phyloP scores from a whole-genome alignment of 352 stramenopile species.

The Globisporangium parvum region DNA sequence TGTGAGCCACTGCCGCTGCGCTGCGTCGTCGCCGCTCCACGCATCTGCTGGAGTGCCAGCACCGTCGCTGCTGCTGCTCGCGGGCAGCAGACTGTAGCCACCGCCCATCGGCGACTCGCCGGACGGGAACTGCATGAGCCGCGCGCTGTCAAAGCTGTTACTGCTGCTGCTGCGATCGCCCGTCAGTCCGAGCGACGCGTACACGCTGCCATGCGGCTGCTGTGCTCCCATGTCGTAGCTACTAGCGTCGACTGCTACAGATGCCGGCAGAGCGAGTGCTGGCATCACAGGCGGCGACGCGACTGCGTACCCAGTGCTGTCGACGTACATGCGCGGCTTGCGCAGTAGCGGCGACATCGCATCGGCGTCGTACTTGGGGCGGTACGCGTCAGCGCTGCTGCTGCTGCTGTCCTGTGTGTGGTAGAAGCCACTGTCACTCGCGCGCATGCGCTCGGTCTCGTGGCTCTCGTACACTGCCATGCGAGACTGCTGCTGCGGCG shows the following conservation, averaged over 20 bases:
- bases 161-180: too few relatives aligned
- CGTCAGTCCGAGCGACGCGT: background rate
- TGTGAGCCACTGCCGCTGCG: constrained; percentile 8
- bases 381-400: constrained; percentile 2
- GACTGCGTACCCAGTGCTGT: background rate
- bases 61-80: background rate
- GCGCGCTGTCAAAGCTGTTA: too few relatives aligned
- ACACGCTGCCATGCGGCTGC: background rate
- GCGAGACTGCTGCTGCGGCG: too few relatives aligned
- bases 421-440: constrained; percentile 2
- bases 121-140: background rate
- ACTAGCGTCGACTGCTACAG: too few relatives aligned
- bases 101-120: constrained; percentile 2
- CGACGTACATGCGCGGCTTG: constrained; percentile 9
- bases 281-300: background rate
- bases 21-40: constrained; percentile 3
- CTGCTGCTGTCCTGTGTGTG: constrained; percentile 4
- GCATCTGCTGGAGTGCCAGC: background rate
- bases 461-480: too few relatives aligned
- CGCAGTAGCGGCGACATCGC: constrained; percentile 11
- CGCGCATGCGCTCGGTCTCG: background rate
- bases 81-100: too few relatives aligned
- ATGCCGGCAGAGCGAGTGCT: background rate
- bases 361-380: constrained; percentile 12
- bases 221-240: too few relatives aligned